A percentile compares a stretch with the other conserved stretches of the same genome.
Conservation (phyloP, 2,329 filamentous ascomycete species). For the Pyricularia grisea region DNA sequence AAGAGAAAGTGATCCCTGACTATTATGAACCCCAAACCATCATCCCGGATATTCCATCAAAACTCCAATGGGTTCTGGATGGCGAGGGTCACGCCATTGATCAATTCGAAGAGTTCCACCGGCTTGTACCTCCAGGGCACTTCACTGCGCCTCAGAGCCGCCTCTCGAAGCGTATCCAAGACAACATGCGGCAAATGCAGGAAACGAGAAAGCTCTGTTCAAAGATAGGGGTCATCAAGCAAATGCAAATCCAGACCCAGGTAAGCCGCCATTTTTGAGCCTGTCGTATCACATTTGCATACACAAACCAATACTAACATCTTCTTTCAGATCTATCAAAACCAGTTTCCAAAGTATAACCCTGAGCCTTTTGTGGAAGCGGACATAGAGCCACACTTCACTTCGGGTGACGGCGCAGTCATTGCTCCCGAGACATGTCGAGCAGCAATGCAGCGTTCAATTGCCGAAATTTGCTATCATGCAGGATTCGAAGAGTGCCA, state of each 20-base stretch:
- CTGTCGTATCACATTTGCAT: not conserved
- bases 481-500: conserved; percentile 96
- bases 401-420: conserved; percentile 79
- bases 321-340: conserved; percentile 70
- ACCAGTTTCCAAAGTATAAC: conserved; percentile 96
- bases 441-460: conserved; percentile 77
- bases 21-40: conserved; percentile 86
- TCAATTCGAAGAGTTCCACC: conserved; percentile 75
- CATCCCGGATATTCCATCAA: conserved; percentile 73
- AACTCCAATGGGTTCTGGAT: conserved; percentile 82
- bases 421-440: conserved; percentile 78
- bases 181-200: conserved; percentile 90
- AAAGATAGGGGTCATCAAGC: conserved; percentile 96
- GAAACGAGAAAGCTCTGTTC: conserved; percentile 92
- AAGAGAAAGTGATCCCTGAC: conserved; percentile 78
- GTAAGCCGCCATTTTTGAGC: conserved; percentile 31
- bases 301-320: conserved; percentile 9
- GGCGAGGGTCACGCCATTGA: conserved; percentile 82
- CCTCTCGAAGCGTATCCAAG: conserved; percentile 71
- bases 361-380: conserved; percentile 79
- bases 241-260: conserved; percentile 98
- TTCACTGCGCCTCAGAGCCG: conserved; percentile 69
- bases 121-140: conserved; percentile 62
- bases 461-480: conserved; percentile 92
- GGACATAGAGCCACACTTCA: conserved; percentile 81